Evolutionary conservation across 257 asterid species (phyloP), one percentile per base, ranked within the genome.

Genomic region (Solanum dulcamara): DNA sequence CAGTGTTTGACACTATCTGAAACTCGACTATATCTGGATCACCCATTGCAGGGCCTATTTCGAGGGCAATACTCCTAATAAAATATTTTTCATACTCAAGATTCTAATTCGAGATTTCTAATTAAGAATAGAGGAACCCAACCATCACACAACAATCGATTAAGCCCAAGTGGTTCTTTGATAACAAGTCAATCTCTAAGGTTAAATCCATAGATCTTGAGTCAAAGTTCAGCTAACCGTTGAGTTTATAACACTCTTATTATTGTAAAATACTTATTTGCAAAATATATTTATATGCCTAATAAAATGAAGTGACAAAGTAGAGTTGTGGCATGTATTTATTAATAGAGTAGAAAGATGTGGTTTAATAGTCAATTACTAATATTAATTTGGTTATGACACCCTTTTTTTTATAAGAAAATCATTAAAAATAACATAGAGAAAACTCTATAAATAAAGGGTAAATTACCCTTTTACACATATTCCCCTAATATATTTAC

Each of bases 41-140:
- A 10, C 1, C 0, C 5, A 5, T 44, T 44, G 15, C 11, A 44
- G 15, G 5, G 50, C 59, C n/a, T 20, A 17, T 17, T 51, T 6
- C 2, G 22, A 3, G 6, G 10, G 10, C 59, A 51, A 8, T 2
- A 3, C n/a, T 51, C 9, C 10, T 1, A 51, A 51, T 4, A 17
- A 17, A 51, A 18, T 17, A 2, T 17, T 51, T 46, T 48, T 5
- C 18, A 13, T 48, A 14, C 17, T 12, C 28, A 22, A 8, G 0
- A 0, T 4, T 57, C 7, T 4, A 59, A n/a, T 10, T 0, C 3
- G 14, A 20, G 0, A 20, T 1, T 0, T 20, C 4, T 53, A 7
- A 50, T 18, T 51, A 6, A 51, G 7, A 17, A 3, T 51, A 1
- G 1, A 51, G n/a, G 0, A 17, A 51, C 4, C 59, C 22, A 50